These are phyloP conservation scores for Nicotiana knightiana DNA, from an alignment of 257 asterid species.

Conservation along the genomic window DNA sequence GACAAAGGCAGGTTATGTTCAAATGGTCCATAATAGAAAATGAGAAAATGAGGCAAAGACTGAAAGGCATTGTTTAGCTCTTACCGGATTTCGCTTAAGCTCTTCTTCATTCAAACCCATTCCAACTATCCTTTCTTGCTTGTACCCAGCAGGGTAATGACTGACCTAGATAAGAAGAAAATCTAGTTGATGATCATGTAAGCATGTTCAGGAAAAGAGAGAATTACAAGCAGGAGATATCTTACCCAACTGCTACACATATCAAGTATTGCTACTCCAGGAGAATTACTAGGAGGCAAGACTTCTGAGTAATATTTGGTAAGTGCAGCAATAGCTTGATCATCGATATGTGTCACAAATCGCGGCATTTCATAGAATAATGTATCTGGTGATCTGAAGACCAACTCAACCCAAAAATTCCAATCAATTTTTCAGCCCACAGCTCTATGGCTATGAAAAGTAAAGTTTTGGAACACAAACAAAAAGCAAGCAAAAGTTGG, in stretches of 20 bases:
- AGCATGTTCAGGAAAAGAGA: not conserved
- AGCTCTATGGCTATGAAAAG: not conserved
- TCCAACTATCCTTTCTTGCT: conserved; percentile 69
- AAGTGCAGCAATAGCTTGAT: conserved; percentile 89
- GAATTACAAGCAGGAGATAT: conserved; percentile 3
- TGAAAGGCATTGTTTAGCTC: conserved; percentile 15
- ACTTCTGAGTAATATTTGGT: conserved; percentile 70
- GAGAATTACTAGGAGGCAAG: conserved; percentile 66
- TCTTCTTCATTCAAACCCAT: conserved; percentile 96
- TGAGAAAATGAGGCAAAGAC: not conserved
- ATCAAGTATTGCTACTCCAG: conserved; percentile 88
- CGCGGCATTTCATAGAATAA: conserved; percentile 84
- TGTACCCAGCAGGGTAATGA: conserved; percentile 91
- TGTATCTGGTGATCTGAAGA: conserved; percentile 71
- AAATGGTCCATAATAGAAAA: not conserved
- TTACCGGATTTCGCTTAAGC: conserved; percentile 79
- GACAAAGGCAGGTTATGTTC: not conserved
- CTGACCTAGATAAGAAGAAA: conserved; percentile 62
- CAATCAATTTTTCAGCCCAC: not conserved
- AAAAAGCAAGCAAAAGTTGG: not conserved
- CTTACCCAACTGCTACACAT: conserved; percentile 98
- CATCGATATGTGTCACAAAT: conserved; percentile 92
- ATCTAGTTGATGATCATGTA: conserved; percentile 10
- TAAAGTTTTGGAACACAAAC: not conserved
- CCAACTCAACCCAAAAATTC: not conserved